phyloP scores from a whole-genome alignment of 352 stramenopile species.

The Pythium rishiriense region DNA sequence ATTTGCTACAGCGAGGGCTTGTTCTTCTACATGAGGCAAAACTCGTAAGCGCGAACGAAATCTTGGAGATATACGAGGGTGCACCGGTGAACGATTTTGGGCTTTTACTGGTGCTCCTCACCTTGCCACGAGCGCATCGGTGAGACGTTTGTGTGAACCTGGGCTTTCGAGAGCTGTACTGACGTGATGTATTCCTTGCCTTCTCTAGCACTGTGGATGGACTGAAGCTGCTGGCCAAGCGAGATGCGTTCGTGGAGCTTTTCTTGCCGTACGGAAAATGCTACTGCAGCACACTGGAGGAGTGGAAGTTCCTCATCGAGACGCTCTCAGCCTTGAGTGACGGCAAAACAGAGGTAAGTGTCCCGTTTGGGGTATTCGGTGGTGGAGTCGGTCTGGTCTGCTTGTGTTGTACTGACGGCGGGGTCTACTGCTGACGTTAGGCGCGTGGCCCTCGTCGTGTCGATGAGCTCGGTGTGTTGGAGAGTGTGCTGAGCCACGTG shows the following conservation, averaged over 20 bases:
- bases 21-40: conserved; percentile 53
- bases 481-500: conserved; percentile 67
- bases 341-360: conserved; percentile 36
- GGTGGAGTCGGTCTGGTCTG: background rate
- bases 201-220: conserved; percentile 50
- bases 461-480: conserved; percentile 49
- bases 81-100: conserved; percentile 54
- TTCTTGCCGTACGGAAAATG: conserved; percentile 76
- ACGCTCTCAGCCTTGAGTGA: conserved; percentile 55
- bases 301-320: conserved; percentile 76
- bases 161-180: background rate
- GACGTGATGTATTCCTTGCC: conserved; percentile 1
- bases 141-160: conserved; percentile 16
- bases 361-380: background rate
- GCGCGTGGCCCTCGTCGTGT: conserved; percentile 2
- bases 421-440: conserved; percentile 3
- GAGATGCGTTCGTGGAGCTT: conserved; percentile 50
- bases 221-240: conserved; percentile 57
- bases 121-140: conserved; percentile 57
- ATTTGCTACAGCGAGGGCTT: conserved; percentile 50
- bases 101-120: conserved; percentile 61
- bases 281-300: conserved; percentile 66
- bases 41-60: conserved; percentile 38
- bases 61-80: conserved; percentile 30
- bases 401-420: background rate